Percentiles rank a stretch among this genome's conserved stretches.
These are phyloP conservation scores for Biscutella laevigata DNA, from an alignment of 441 rosid species.

Conservation along the genomic window DNA sequence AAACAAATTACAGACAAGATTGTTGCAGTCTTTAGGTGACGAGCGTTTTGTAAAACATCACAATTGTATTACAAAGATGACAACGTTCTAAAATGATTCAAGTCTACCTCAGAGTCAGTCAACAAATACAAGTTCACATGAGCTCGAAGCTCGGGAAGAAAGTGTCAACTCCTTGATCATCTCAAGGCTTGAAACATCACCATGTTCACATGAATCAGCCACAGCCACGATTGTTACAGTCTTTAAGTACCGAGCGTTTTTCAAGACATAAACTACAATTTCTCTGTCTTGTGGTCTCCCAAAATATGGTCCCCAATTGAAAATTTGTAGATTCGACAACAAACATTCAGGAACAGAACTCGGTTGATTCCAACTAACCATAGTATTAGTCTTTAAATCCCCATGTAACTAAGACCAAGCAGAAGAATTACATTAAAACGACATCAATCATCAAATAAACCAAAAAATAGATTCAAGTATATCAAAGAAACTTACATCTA, in stretches of 20 bases:
- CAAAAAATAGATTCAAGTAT: too few relatives aligned
- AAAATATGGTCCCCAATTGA: background rate
- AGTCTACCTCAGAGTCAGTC: too few relatives aligned
- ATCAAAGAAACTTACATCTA: background rate
- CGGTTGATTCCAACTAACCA: background rate
- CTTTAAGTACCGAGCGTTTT: background rate
- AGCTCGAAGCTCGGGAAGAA: background rate
- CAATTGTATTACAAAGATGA: too few relatives aligned
- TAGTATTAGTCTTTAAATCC: too few relatives aligned
- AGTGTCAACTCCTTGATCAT: background rate
- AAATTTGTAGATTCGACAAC: background rate
- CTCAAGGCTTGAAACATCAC: background rate
- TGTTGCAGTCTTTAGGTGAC: constrained; percentile 3
- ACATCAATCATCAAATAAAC: too few relatives aligned
- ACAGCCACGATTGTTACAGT: too few relatives aligned
- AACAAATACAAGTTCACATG: background rate
- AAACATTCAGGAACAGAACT: background rate
- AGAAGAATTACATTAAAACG: background rate
- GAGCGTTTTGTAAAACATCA: too few relatives aligned
- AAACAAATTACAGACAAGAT: background rate
- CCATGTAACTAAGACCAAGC: background rate
- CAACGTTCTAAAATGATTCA: too few relatives aligned
- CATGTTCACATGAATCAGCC: too few relatives aligned
- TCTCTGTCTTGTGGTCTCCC: background rate
- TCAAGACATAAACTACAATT: background rate